These are phyloP conservation scores for Harringtonia aguacate DNA, from an alignment of 2,329 filamentous ascomycete genomes.

Conservation along the genomic window DNA sequence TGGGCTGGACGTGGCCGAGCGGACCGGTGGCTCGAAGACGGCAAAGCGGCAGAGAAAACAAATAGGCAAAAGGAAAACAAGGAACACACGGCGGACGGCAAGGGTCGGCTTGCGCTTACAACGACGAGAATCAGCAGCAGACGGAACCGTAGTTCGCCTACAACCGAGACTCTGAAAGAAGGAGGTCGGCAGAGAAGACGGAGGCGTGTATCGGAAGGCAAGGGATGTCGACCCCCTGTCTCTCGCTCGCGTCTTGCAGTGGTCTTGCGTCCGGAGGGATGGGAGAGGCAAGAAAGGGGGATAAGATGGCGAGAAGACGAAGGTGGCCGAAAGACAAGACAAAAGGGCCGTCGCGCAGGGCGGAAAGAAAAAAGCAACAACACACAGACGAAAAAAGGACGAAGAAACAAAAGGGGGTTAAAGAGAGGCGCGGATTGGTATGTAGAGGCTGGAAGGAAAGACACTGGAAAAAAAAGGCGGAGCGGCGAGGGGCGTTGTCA, in stretches of 20 bases:
- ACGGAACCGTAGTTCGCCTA: constrained; percentile 11
- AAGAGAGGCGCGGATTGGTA: not conserved
- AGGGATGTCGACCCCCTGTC: not conserved
- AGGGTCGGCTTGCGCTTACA: constrained; percentile 5
- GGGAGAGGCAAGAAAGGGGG: not conserved
- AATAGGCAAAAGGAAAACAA: not conserved
- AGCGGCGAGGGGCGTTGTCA: not conserved
- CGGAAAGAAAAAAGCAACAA: not conserved
- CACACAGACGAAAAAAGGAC: not conserved
- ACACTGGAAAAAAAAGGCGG: not conserved
- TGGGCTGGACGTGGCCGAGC: not conserved
- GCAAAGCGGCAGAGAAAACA: not conserved
- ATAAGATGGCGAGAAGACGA: not conserved
- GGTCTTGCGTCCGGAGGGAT: not conserved
- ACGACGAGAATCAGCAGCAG: constrained; percentile 12
- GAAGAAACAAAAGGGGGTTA: not conserved
- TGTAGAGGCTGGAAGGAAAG: too few relatives aligned
- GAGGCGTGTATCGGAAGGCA: not conserved
- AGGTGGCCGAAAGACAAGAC: not conserved
- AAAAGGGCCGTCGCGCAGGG: not conserved
- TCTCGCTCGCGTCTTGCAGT: not conserved
- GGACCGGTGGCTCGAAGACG: not conserved
- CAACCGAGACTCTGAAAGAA: constrained; percentile 9
- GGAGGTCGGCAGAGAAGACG: not conserved
- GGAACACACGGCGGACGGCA: not conserved